Evolutionary conservation across 768 basidiomycete genomes (phyloP), one percentile per base, ranked within the genome.

Genomic region (Tricholomella constricta): DNA sequence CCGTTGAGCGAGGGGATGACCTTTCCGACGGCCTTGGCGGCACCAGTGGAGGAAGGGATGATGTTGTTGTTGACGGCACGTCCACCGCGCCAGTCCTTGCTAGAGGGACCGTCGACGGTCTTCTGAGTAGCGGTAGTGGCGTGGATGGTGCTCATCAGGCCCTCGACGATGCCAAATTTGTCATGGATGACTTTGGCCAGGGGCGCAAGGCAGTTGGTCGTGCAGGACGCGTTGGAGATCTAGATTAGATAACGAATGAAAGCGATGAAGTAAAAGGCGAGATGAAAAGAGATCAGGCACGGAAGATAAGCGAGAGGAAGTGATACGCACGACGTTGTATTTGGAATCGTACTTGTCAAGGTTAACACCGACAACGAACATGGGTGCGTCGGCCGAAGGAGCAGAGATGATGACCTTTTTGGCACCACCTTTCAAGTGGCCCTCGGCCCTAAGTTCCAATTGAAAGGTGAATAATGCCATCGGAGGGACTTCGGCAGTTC

Each of bases 371-470:
- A 81, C 82, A 48, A 95, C 93, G 73, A 84, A 94, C 93, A 95
- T 95, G 62, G 93, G 93, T 6, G 94, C 93, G 69, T 95, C 92
- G 27, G 92, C 83, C n/a, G 96, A 98, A 62, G 96, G 96, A 42
- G 96, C 96, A 60, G 95, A 96, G 83, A 99, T 98, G 78, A 99
- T 81, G 70, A 99, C 96, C 82, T 98, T 99, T 87, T 98, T 98
- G 68, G 96, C 96, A 71, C 96, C 96, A 64, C 96, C 96, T 77
- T 95, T 94, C 76, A 99, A 79, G 78, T 99, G 96, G 62, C 85
- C 87, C 43, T 80, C 80, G 50, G 96, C 96, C 80, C 87, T 90
- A 51, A 3, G n/a, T 45, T 46, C 40, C 19, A 49, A 20, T 19
- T 27, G 53, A 8, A 26, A 48, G 36, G 55, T 63, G 19, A 65